phyloP scores from a whole-genome alignment of 768 basidiomycete species.

The Leccinum olivaceopallidum region DNA sequence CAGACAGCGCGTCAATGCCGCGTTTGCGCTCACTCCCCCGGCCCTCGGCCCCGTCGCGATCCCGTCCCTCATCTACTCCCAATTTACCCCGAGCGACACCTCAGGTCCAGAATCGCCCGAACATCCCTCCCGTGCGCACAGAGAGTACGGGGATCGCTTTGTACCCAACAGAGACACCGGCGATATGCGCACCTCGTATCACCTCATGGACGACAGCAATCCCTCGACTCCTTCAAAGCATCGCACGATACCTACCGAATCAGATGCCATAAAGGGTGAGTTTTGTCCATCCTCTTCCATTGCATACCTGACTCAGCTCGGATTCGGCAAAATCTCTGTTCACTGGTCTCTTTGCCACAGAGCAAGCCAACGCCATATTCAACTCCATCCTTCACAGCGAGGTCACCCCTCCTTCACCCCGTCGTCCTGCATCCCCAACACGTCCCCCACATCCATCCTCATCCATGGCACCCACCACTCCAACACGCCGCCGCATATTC shows the following conservation, averaged over 20 bases:
- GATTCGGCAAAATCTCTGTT: slow-evolving; percentile 18
- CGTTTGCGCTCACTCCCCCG: slow-evolving; percentile 47
- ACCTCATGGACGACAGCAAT: slow-evolving; percentile 55
- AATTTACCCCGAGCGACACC: slow-evolving; percentile 52
- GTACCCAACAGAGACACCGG: slow-evolving; percentile 60
- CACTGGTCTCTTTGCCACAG: slow-evolving; percentile 35
- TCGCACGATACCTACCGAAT: slow-evolving; percentile 65
- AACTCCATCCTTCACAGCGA: slow-evolving; percentile 74
- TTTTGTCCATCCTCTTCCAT: slow-evolving; percentile 3
- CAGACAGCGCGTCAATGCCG: slow-evolving; percentile 51
- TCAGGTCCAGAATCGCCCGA: slow-evolving; percentile 44
- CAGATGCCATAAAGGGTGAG: slow-evolving; percentile 75
- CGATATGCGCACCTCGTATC: slow-evolving; percentile 62
- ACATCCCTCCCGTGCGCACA: slow-evolving; percentile 32
- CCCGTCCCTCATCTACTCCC: slow-evolving; percentile 54
- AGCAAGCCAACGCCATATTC: slow-evolving; percentile 86
- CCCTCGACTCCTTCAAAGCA: slow-evolving; percentile 61
- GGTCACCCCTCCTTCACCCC: slow-evolving; percentile 71
- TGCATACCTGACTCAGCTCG: slow-evolving; percentile 2
- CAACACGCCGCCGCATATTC: slow-evolving; percentile 61
- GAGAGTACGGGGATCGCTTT: slow-evolving; percentile 59
- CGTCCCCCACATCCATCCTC: slow-evolving; percentile 41
- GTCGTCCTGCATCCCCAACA: slow-evolving; percentile 61
- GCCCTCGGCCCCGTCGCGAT: slow-evolving; percentile 43
- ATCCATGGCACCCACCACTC: slow-evolving; percentile 44